Conservation (phyloP, 352 stramenopile species). For the Elongisporangium undulatum region DNA sequence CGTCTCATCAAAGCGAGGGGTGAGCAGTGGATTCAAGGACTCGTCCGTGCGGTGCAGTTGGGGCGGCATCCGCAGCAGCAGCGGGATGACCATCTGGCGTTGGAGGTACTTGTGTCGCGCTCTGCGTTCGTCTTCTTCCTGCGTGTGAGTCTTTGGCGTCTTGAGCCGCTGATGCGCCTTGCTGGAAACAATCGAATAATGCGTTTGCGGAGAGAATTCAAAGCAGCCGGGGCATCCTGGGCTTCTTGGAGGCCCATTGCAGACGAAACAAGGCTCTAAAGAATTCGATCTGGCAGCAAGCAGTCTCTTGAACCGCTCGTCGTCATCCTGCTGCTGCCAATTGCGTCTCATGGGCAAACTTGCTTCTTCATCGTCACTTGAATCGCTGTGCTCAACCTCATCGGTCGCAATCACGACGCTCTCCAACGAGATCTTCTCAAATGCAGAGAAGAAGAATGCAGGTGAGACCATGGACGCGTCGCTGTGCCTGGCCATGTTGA, state of each 20-base stretch:
- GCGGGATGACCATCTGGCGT: constrained; percentile 41
- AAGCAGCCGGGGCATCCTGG: constrained; percentile 68
- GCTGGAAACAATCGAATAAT: constrained; percentile 21
- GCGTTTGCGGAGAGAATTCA: constrained; percentile 37
- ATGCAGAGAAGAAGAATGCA: constrained; percentile 57
- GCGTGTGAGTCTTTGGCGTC: constrained; percentile 44
- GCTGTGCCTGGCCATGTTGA: constrained; percentile 36
- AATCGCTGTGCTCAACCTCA: constrained; percentile 13
- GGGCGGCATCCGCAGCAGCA: constrained; percentile 9
- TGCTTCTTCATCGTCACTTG: constrained; percentile 19
- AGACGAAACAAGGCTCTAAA: constrained; percentile 24
- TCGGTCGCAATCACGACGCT: constrained; percentile 36
- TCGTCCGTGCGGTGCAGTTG: neutral
- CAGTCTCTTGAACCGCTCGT: neutral
- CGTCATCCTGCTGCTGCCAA: neutral
- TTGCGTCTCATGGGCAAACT: neutral
- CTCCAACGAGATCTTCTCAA: constrained; percentile 56
- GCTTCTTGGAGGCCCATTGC: constrained; percentile 20
- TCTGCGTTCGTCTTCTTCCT: constrained; percentile 35
- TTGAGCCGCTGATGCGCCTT: constrained; percentile 41
- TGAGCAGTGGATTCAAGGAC: neutral
- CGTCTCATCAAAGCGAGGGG: constrained; percentile 6
- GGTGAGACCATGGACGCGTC: constrained; percentile 46
- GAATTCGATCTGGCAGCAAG: neutral
- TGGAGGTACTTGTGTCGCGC: constrained; percentile 42